Evolutionary conservation across 495 filamentous ascomycete species (phyloP), one percentile per base, ranked within the genome.

Genomic region (Tuber microsphaerosporum): DNA sequence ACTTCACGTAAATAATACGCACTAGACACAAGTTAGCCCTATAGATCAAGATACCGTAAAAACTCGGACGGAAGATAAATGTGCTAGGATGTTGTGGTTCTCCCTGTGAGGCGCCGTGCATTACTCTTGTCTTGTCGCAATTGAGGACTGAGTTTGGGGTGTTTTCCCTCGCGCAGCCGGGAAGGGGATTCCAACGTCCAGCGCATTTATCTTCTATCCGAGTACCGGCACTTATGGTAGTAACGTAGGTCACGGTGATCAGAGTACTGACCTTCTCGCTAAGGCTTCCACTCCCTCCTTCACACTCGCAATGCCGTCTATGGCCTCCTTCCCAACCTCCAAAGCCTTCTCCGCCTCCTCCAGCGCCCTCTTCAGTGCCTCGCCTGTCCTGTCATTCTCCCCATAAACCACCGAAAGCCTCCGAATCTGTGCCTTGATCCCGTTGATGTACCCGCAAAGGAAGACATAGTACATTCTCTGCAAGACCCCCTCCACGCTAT

Each of bases 381-480:
- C 14, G 4, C 56, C 56, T 3, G 56, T 14, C 14, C 14, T 34
- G 17, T 34, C 26, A 1, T 65, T 26, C 31, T 65, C 56, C 14
- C 56, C 56, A 65, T 65, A 34, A 34, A 34, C 56, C 56, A 8
- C 31, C 6, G 56, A 65, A 34, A 65, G 17, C 26, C 56, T 65
- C 56, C 26, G 56, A 34, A 65, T 31, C 56, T 65, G 56, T 19
- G 56, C 56, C 16, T 65, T 65, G 9, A 65, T 65, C 26, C 56
- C 56, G 6, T 65, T 65, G 56, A 65, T 65, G 31, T 65, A 34
- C 56, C 56, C 56, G 56, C 56, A 65, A 16, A 65, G 56, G 14
- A 65, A 65, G 3, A 65, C 56, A 34, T 65, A 65, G 26, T 65
- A 65, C 56, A 65, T 65, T 34, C 56, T 65, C 56, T 65, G 56